Conservation (phyloP, 2,329 filamentous ascomycete species). For the Lomentospora prolificans region DNA sequence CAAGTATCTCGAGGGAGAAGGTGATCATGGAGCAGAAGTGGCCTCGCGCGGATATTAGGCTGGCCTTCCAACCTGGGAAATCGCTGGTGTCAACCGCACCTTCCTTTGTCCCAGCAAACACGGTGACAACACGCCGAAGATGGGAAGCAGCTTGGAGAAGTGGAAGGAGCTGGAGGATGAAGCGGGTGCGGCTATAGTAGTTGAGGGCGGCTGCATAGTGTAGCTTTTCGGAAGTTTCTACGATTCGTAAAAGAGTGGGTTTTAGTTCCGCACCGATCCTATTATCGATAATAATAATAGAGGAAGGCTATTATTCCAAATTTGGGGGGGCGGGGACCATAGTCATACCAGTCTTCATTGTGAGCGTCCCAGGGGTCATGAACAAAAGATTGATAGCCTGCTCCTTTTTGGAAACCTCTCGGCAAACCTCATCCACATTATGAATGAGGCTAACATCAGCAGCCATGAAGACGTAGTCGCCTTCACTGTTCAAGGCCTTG, state of each 20-base stretch:
- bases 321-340: too few species aligned
- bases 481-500: conserved; percentile 30
- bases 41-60: conserved; percentile 25
- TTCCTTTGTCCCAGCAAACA: conserved; percentile 38
- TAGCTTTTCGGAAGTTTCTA: conserved; percentile 44
- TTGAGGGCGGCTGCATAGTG: conserved; percentile 37
- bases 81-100: conserved; percentile 31
- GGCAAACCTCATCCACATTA: conserved; percentile 37
- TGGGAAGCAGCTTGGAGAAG: conserved; percentile 26
- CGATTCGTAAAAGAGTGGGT: too few species aligned
- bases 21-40: conserved; percentile 37
- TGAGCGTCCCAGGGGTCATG: not conserved
- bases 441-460: conserved; percentile 35
- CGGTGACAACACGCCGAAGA: conserved; percentile 35
- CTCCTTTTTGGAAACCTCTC: conserved; percentile 39
- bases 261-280: too few species aligned
- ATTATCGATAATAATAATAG: too few species aligned
- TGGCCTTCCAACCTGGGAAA: conserved; percentile 14
- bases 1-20: conserved; percentile 34
- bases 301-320: too few species aligned
- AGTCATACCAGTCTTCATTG: not conserved
- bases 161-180: conserved; percentile 45
- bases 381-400: conserved; percentile 44
- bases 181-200: conserved; percentile 47
- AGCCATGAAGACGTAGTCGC: conserved; percentile 33